Percentiles rank a stretch among this genome's conserved stretches.
Conservation (phyloP, 2,329 filamentous ascomycete species). For the Colletotrichum ledebouriae region DNA sequence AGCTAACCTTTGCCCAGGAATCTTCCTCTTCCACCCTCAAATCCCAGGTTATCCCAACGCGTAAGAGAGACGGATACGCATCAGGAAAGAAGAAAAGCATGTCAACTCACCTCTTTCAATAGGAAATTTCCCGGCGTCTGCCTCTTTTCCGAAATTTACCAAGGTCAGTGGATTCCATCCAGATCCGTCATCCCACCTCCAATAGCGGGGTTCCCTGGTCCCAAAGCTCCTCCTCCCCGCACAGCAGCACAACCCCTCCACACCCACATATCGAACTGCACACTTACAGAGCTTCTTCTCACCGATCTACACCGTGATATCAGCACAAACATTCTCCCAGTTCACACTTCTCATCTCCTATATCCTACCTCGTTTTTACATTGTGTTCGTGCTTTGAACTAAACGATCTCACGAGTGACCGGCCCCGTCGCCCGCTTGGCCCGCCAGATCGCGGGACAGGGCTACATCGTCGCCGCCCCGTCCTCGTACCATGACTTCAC, state of each 20-base stretch:
- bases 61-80: conserved; percentile 57
- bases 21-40: conserved; percentile 89
- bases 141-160: conserved; percentile 95
- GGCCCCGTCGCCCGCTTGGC: conserved; percentile 91
- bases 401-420: conserved; percentile 71
- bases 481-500: conserved; percentile 96
- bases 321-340: not conserved
- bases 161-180: conserved; percentile 69
- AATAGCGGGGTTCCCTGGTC: conserved; percentile 30
- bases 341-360: too few species aligned
- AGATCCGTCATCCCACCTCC: not conserved
- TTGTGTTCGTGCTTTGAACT: not conserved
- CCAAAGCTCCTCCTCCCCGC: conserved; percentile 17
- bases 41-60: conserved; percentile 90
- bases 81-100: not conserved
- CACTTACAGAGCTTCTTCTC: conserved; percentile 13
- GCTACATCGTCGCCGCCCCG: conserved; percentile 92
- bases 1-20: conserved; percentile 67
- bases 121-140: conserved; percentile 86
- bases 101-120: not conserved
- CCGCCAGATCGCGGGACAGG: conserved; percentile 90
- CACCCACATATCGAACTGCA: conserved; percentile 1
- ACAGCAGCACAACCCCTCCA: conserved; percentile 28
- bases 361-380: not conserved
- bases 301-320: conserved; percentile 18